A percentile compares a stretch with the other conserved stretches of the same genome.
Evolutionary conservation across 2,329 filamentous ascomycete species (phyloP).

Genomic region (Pseudogymnoascus sp.): DNA sequence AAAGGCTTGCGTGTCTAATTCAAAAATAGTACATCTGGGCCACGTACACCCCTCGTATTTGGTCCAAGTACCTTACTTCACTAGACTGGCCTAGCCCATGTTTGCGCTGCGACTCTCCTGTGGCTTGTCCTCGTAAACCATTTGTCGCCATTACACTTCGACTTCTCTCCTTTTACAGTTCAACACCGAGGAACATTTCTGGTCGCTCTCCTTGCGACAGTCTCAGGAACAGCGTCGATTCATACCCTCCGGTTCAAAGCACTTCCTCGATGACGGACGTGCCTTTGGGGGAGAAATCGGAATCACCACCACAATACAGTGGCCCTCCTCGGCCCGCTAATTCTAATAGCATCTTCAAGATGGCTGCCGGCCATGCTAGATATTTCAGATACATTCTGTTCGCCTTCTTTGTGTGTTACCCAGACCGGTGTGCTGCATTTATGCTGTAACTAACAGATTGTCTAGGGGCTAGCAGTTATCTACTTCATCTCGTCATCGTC

Average conservation of each 20-base stretch:
- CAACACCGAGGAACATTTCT: neutral
- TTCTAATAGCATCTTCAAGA: constrained; percentile 14
- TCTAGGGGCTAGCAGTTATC: constrained; percentile 60
- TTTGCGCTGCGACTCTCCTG: neutral
- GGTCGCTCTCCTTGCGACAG: neutral
- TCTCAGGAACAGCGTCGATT: neutral
- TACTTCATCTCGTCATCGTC: constrained; percentile 72
- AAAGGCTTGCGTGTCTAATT: neutral
- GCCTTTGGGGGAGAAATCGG: neutral
- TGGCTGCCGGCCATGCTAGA: constrained; percentile 42
- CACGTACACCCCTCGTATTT: neutral
- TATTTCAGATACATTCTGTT: constrained; percentile 73
- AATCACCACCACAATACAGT: neutral
- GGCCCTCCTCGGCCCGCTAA: neutral
- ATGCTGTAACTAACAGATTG: neutral
- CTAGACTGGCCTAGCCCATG: constrained; percentile 2
- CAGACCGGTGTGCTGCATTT: neutral
- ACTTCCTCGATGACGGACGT: neutral
- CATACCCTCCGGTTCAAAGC: neutral
- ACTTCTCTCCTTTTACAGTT: neutral
- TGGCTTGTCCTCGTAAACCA: constrained; percentile 6
- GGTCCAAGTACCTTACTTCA: neutral
- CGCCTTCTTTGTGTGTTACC: constrained; percentile 66
- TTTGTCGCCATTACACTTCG: neutral
- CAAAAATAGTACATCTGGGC: neutral